phyloP scores from a whole-genome alignment of 2,329 filamentous ascomycete genomes.

The Neonectria faginata region DNA sequence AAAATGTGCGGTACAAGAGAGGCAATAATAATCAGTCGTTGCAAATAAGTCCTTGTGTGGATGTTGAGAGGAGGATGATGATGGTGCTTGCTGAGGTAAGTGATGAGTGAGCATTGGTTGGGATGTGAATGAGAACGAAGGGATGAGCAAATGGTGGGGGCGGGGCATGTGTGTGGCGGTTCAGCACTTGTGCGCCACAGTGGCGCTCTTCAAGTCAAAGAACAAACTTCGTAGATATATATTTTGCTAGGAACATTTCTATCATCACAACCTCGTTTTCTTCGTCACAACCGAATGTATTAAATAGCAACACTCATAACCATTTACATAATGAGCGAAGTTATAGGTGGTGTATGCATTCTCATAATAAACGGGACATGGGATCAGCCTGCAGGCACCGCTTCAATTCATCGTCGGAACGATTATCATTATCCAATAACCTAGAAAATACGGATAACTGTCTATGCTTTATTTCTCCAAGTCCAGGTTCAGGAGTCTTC shows the following conservation, averaged over 20 bases:
- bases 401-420: background rate
- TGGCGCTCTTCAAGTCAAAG: background rate
- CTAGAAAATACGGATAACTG: conserved; percentile 9
- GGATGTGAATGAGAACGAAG: conserved; percentile 8
- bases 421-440: conserved; percentile 19
- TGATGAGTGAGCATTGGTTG: conserved; percentile 19
- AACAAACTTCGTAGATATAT: background rate
- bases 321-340: background rate
- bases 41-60: background rate
- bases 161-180: conserved; percentile 21
- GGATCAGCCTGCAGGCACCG: background rate
- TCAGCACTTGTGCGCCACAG: conserved; percentile 14
- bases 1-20: background rate
- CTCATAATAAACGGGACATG: background rate
- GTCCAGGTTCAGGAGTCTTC: conserved; percentile 21
- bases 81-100: conserved; percentile 13
- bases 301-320: background rate
- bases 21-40: background rate
- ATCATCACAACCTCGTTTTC: no score
- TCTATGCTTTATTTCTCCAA: conserved; percentile 36
- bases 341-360: background rate
- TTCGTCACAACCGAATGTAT: no score
- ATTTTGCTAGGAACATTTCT: background rate
- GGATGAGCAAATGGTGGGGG: conserved; percentile 21
- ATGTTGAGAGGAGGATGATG: background rate